Evolutionary conservation across 2,329 filamentous ascomycete species (phyloP).

Genomic region (Ceratocystiopsis sp.): DNA sequence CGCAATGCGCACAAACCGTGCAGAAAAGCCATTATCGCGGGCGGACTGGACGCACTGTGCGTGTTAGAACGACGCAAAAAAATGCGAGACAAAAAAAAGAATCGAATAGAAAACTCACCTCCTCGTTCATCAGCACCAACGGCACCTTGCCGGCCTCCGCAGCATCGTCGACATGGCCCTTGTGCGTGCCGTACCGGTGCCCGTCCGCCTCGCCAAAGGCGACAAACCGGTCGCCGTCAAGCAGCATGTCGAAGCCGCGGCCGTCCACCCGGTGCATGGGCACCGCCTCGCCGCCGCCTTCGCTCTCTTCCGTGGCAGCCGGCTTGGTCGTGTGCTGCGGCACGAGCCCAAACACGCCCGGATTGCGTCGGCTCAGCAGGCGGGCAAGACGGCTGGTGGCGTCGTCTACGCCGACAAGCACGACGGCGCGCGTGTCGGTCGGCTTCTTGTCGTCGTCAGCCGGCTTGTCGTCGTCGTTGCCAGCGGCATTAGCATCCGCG

Average conservation of each 20-base stretch:
- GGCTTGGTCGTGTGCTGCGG: conserved; percentile 35
- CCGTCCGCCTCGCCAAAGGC: conserved; percentile 35
- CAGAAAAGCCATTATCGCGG: conserved; percentile 37
- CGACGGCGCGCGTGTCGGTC: conserved; percentile 35
- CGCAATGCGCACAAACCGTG: conserved; percentile 36
- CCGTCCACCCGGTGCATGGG: conserved; percentile 37
- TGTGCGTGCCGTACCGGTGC: conserved; percentile 38
- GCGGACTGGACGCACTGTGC: conserved; percentile 33
- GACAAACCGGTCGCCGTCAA: conserved; percentile 41
- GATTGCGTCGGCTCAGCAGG: conserved; percentile 44
- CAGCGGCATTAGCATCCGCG: background rate
- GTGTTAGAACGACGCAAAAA: conserved; percentile 12
- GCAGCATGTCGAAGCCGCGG: conserved; percentile 37
- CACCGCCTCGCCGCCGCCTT: background rate
- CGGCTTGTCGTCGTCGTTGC: conserved; percentile 1
- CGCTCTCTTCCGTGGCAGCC: conserved; percentile 21
- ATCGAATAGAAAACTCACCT: conserved; percentile 23
- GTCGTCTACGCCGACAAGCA: conserved; percentile 49
- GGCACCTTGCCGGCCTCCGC: conserved; percentile 41
- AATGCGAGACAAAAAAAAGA: background rate
- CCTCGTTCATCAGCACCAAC: conserved; percentile 32
- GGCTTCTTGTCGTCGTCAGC: conserved; percentile 20
- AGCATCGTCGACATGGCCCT: conserved; percentile 32
- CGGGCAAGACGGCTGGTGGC: conserved; percentile 45
- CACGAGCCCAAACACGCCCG: conserved; percentile 45